Conservation (phyloP, 2,329 filamentous ascomycete species). For the Colletotrichum sp. region DNA sequence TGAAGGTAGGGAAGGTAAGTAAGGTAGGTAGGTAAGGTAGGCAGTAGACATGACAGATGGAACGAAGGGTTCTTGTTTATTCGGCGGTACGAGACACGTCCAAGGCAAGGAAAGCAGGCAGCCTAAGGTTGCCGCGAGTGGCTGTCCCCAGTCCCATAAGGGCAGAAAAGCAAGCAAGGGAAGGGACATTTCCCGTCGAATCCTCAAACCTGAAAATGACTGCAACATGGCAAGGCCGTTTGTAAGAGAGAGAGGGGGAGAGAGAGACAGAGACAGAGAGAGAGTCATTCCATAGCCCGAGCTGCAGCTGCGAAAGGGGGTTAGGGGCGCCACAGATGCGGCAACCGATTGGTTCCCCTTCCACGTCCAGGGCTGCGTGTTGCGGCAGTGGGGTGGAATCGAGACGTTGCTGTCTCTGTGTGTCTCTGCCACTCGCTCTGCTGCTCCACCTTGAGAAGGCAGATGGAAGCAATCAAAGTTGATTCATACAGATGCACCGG, state of each 20-base stretch:
- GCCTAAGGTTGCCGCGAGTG: background rate
- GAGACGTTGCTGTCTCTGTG: background rate
- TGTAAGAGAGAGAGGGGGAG: too few relatives aligned
- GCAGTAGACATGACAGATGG: background rate
- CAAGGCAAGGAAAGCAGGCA: background rate
- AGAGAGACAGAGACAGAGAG: background rate
- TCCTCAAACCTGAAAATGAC: background rate
- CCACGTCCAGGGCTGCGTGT: background rate
- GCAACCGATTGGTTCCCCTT: constrained; percentile 6
- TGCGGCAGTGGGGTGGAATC: background rate
- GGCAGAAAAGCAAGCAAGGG: background rate
- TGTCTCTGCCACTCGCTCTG: background rate
- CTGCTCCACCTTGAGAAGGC: background rate
- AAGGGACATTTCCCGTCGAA: background rate
- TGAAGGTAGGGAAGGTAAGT: background rate
- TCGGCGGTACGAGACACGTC: background rate
- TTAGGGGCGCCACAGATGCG: background rate
- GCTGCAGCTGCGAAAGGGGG: background rate
- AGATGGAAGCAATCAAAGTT: background rate
- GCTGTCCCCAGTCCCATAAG: background rate
- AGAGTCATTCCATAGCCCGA: constrained; percentile 2
- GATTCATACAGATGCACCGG: background rate
- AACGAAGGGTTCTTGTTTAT: background rate
- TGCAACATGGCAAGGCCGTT: background rate
- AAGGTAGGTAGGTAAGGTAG: background rate